phyloP scores from a whole-genome alignment of 768 basidiomycete genomes.

The Leccinum fibrillosum region DNA sequence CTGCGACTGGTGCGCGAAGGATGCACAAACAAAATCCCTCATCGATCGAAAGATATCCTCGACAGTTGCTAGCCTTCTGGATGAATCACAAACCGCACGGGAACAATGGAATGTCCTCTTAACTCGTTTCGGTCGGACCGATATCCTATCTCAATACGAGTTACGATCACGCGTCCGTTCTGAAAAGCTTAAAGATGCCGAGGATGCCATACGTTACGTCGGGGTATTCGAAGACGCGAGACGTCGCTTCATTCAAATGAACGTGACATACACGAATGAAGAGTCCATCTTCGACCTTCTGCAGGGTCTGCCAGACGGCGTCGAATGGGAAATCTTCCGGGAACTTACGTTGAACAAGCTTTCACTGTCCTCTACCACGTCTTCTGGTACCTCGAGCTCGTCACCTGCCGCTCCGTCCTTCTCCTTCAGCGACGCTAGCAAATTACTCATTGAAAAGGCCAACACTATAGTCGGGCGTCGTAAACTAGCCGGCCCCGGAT shows the following conservation, averaged over 20 bases:
- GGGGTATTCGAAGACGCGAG: too few relatives aligned
- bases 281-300: too few relatives aligned
- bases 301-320: too few relatives aligned
- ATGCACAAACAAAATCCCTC: not conserved
- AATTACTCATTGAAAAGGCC: not conserved
- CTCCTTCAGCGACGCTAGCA: not conserved
- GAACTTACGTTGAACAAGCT: too few relatives aligned
- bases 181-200: not conserved
- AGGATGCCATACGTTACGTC: not conserved
- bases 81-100: fast-evolving
- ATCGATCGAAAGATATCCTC: not conserved
- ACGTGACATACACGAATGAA: too few relatives aligned
- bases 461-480: not conserved
- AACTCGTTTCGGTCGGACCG: fast-evolving
- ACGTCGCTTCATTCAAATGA: too few relatives aligned
- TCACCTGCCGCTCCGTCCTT: not conserved
- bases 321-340: too few relatives aligned
- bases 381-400: too few relatives aligned
- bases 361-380: too few relatives aligned
- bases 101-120: not conserved
- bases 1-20: not conserved
- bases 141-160: not conserved
- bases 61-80: fast-evolving
- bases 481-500: not conserved
- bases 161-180: fast-evolving